phyloP scores from a whole-genome alignment of 164 flowering plant species.

The Berberis thunbergii region DNA sequence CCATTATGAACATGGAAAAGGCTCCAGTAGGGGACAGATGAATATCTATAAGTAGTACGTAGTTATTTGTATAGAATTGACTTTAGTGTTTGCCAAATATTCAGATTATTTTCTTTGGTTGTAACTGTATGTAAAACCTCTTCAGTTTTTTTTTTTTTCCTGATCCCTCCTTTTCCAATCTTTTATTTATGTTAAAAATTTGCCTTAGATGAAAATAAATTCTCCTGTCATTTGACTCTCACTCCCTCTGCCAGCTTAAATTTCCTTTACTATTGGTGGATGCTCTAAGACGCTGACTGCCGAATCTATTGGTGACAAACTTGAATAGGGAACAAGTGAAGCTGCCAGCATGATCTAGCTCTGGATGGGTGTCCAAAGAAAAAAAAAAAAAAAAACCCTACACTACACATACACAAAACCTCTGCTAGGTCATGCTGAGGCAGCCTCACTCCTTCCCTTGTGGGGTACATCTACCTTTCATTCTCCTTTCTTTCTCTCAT shows the following conservation, averaged over 20 bases:
- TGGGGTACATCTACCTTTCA: slow-evolving; percentile 5
- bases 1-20: too few relatives aligned
- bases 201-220: too few relatives aligned
- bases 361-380: slow-evolving; percentile 13
- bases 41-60: too few relatives aligned
- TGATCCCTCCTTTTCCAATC: too few relatives aligned
- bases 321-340: slow-evolving; percentile 63
- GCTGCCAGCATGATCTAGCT: slow-evolving; percentile 97
- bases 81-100: too few relatives aligned
- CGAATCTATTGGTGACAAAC: background rate
- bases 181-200: too few relatives aligned
- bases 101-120: too few relatives aligned
- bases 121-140: too few relatives aligned
- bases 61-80: too few relatives aligned
- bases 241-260: background rate
- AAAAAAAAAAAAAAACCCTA: background rate
- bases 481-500: background rate
- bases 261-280: background rate
- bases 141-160: too few relatives aligned
- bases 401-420: slow-evolving; percentile 9
- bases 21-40: too few relatives aligned
- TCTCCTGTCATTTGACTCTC: background rate
- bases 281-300: background rate
- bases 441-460: slow-evolving; percentile 83
- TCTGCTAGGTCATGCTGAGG: slow-evolving; percentile 79